phyloP scores from a whole-genome alignment of 495 filamentous ascomycete genomes.

The Aspergillus carlsbadensis region DNA sequence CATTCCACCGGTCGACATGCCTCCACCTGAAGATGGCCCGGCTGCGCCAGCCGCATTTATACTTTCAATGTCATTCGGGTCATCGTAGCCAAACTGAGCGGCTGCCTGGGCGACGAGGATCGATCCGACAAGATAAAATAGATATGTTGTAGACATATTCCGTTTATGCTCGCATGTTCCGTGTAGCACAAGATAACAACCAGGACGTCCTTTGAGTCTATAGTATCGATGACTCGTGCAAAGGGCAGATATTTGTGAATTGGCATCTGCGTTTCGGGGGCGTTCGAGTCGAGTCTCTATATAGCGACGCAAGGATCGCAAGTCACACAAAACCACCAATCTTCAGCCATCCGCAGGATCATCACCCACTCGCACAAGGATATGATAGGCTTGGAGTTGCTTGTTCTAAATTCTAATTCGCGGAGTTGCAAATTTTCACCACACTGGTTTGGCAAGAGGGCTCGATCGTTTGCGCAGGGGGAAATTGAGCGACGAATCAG shows the following conservation, averaged over 20 bases:
- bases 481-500: conserved; percentile 17
- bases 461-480: conserved; percentile 9
- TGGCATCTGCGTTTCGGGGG: not conserved
- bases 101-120: conserved; percentile 5
- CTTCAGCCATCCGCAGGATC: conserved; percentile 13
- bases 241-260: not conserved
- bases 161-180: not conserved
- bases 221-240: not conserved
- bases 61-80: conserved; percentile 13
- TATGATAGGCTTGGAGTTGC: conserved; percentile 10
- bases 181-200: not conserved
- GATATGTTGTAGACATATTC: not conserved
- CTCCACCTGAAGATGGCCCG: conserved; percentile 15
- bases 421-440: not conserved
- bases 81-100: conserved; percentile 11
- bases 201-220: not conserved
- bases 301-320: not conserved
- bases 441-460: conserved; percentile 2
- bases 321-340: conserved; percentile 4
- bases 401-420: conserved; percentile 5
- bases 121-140: conserved; percentile 3
- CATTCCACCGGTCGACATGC: conserved; percentile 20
- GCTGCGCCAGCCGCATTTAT: conserved; percentile 16
- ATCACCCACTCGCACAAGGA: not conserved
- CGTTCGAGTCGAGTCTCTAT: not conserved